Evolutionary conservation across 1,284 basidiomycete species (phyloP).

Genomic region (Moesziomyces parantarcticus): DNA sequence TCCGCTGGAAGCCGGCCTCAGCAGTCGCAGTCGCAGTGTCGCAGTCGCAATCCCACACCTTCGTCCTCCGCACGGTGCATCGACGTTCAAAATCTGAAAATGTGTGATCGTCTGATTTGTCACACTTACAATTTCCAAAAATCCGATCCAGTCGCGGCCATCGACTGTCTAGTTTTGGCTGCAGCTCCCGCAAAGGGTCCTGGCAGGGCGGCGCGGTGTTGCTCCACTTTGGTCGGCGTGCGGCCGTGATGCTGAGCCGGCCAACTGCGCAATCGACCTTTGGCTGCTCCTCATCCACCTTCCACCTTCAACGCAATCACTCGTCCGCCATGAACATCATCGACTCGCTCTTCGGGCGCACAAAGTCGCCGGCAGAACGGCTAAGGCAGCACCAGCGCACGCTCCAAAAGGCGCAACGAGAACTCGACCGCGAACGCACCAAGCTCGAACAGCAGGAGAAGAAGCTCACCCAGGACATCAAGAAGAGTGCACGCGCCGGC

Average conservation of each 20-base stretch:
- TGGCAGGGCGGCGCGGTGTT: too few relatives aligned
- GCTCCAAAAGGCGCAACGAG: constrained; percentile 93
- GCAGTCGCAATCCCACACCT: too few relatives aligned
- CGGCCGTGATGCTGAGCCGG: too few relatives aligned
- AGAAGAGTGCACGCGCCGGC: constrained; percentile 92
- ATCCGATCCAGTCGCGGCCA: not conserved
- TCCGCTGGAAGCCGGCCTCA: too few relatives aligned
- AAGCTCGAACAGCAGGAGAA: constrained; percentile 88
- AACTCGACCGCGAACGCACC: constrained; percentile 91
- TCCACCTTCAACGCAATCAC: not conserved
- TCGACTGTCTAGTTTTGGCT: not conserved
- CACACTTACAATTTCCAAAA: constrained; percentile 6
- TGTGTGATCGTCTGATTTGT: not conserved
- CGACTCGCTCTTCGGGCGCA: constrained; percentile 78
- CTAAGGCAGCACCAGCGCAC: constrained; percentile 94
- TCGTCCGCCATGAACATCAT: constrained; percentile 58
- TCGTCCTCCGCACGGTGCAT: too few relatives aligned
- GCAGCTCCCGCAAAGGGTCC: too few relatives aligned
- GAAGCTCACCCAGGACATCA: constrained; percentile 80
- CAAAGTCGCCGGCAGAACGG: constrained; percentile 93
- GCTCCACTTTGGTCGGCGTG: too few relatives aligned
- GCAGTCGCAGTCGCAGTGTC: too few relatives aligned
- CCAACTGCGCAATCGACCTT: too few relatives aligned
- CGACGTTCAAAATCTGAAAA: too few relatives aligned
- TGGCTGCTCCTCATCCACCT: not conserved